phyloP scores from a whole-genome alignment of 768 basidiomycete species.

The Gelatoporia subvermispora region DNA sequence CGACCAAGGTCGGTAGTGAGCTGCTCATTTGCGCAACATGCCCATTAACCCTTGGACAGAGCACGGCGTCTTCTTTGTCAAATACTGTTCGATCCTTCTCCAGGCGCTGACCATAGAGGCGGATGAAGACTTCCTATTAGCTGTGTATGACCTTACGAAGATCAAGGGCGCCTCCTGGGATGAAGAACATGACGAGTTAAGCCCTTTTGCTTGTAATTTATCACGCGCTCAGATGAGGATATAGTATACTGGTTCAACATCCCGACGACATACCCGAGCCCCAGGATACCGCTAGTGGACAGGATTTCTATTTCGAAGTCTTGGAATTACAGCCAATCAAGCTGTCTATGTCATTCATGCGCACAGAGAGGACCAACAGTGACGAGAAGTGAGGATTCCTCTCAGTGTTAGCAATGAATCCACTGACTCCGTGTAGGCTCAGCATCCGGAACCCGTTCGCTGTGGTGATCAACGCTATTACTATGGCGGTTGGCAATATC shows the following conservation, averaged over 20 bases:
- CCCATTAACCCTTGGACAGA: conserved; percentile 40
- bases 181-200: conserved; percentile 69
- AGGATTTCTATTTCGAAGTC: conserved; percentile 91
- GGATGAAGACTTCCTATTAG: conserved; percentile 95
- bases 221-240: not conserved
- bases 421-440: conserved; percentile 37
- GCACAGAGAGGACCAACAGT: conserved; percentile 88
- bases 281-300: conserved; percentile 55
- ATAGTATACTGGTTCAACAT: conserved; percentile 68
- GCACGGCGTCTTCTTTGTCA: conserved; percentile 97
- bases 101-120: conserved; percentile 93
- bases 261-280: conserved; percentile 70
- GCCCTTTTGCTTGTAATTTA: conserved; percentile 3
- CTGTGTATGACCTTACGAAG: conserved; percentile 87
- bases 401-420: not conserved
- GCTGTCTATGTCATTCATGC: conserved; percentile 92
- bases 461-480: conserved; percentile 88
- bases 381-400: conserved; percentile 74
- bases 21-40: not conserved
- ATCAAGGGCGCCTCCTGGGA: conserved; percentile 92
- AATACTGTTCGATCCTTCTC: conserved; percentile 90
- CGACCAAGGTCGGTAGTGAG: conserved; percentile 66
- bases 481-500: conserved; percentile 96
- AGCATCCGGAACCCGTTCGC: conserved; percentile 87
- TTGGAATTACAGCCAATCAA: conserved; percentile 93